Evolutionary conservation across 1,284 basidiomycete genomes (phyloP), one percentile per base, ranked within the genome.

Genomic region (Ceratobasidium sp.): DNA sequence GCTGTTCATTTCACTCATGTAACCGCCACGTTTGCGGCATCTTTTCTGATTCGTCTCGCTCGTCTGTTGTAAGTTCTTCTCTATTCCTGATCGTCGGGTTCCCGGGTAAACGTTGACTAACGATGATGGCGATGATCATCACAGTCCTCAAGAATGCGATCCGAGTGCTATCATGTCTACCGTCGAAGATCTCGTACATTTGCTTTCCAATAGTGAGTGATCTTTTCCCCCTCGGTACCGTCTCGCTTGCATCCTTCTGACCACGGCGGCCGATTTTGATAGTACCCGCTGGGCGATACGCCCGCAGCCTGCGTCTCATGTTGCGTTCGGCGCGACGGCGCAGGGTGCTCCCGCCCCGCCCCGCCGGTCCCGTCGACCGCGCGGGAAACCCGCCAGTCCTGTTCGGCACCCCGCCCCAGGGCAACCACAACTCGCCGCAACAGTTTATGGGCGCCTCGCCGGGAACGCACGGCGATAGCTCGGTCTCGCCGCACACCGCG

Each of bases 251-350:
- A 82, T 64, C 51, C 76, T 77, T 28, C 46, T 49, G 18, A 49
- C 46, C 46, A 18, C 10, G 10, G 46, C 12, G 12, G 1, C 46
- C 18, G 46, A 4, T 1, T 1, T 53, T 44, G 61, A 4, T 82
- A 95, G 95, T 96, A 80, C 95, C 96, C 23, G 95, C 95, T 18
- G 95, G 94, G 81, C 91, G 96, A 77, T 97, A 97, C 82, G 95
- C 95, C 13, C 86, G 95, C 70, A 97, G 95, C 1, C 87, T 97
- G 23, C 93, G 95, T 80, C 86, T 97, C 40, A 97, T 97, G 91
- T 84, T 97, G 72, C 95, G 95, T 82, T 89, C 93, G 79, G 92
- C 93, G 40, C 90, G 91, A 82, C 92, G 91, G 80, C 90, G 92
- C 78, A 92, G 91, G 82, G 84, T 86, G 75, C 85, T 87, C n/a